A percentile compares a stretch with the other conserved stretches of the same genome.
These are phyloP conservation scores for Aquanectria penicillioides DNA, from an alignment of 2,329 filamentous ascomycete genomes.

Conservation along the genomic window DNA sequence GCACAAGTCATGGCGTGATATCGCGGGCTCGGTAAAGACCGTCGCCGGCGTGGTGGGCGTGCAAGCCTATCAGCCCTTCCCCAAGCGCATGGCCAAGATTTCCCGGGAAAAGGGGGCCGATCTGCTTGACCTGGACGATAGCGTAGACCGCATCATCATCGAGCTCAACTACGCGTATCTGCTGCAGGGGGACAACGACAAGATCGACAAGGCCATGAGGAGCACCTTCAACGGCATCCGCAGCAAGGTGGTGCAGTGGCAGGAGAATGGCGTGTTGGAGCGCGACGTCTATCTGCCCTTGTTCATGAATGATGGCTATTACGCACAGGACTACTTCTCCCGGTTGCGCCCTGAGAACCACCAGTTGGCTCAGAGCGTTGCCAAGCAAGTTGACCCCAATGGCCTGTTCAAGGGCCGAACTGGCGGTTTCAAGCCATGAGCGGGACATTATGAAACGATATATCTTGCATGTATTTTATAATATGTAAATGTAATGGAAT, in stretches of 20 bases:
- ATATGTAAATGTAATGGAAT: not conserved
- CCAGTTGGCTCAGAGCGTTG: constrained; percentile 47
- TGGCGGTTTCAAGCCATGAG: constrained; percentile 51
- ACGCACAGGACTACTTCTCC: constrained; percentile 54
- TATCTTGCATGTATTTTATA: not conserved
- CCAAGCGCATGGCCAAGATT: constrained; percentile 45
- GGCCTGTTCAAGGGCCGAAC: constrained; percentile 52
- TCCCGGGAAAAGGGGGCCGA: constrained; percentile 49
- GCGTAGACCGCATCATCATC: constrained; percentile 52
- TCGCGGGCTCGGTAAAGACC: not conserved
- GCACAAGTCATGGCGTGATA: constrained; percentile 45
- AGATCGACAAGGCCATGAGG: constrained; percentile 33
- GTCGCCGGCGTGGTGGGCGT: constrained; percentile 40
- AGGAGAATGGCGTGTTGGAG: constrained; percentile 46
- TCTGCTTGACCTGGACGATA: constrained; percentile 51
- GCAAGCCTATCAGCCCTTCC: constrained; percentile 52
- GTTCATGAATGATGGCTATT: constrained; percentile 56
- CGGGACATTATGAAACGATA: not conserved
- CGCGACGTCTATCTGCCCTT: constrained; percentile 50
- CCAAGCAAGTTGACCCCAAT: constrained; percentile 49
- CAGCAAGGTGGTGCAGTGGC: constrained; percentile 26
- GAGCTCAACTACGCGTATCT: constrained; percentile 56
- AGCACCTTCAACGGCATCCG: constrained; percentile 10
- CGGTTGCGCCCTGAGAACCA: constrained; percentile 48
- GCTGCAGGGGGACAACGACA: constrained; percentile 38